A percentile compares a stretch with the other conserved stretches of the same genome.
Evolutionary conservation across 176 grass and related monocot genomes (phyloP).

Genomic region (Ensete ventricosum): DNA sequence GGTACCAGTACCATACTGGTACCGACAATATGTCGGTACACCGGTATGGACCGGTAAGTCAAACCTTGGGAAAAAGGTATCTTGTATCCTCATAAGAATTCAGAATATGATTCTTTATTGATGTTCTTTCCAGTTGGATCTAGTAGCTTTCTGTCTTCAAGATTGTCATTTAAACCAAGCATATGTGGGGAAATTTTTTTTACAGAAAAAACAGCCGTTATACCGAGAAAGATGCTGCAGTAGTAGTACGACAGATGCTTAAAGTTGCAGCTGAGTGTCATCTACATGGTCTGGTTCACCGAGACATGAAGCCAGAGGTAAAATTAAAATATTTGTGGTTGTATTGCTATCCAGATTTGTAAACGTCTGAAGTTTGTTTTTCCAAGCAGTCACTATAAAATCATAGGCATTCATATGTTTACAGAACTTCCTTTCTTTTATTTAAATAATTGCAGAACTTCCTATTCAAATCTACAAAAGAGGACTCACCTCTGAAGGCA

Average conservation of each 20-base stretch:
- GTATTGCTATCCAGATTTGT: not conserved
- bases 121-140: not conserved
- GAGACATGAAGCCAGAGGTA: slow-evolving; percentile 99
- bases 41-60: no score
- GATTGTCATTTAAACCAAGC: not conserved
- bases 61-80: not conserved
- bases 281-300: slow-evolving; percentile 89
- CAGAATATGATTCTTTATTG: not conserved
- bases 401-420: not conserved
- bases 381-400: not conserved
- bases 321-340: not conserved
- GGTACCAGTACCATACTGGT: no score
- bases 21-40: no score
- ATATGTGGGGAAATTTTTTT: not conserved
- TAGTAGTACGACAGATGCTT: slow-evolving; percentile 91
- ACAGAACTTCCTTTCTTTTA: not conserved
- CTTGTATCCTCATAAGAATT: not conserved
- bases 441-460: slow-evolving; percentile 62
- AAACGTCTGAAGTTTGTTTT: not conserved
- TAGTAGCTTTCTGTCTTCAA: not conserved
- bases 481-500: slow-evolving; percentile 73
- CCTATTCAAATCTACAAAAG: slow-evolving; percentile 78
- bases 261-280: slow-evolving; percentile 97
- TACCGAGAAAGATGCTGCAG: slow-evolving; percentile 95
- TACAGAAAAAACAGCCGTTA: slow-evolving; percentile 93